These are phyloP conservation scores for Phyllosticta citribraziliensis DNA, from an alignment of 2,329 filamentous ascomycete species.

Conservation along the genomic window DNA sequence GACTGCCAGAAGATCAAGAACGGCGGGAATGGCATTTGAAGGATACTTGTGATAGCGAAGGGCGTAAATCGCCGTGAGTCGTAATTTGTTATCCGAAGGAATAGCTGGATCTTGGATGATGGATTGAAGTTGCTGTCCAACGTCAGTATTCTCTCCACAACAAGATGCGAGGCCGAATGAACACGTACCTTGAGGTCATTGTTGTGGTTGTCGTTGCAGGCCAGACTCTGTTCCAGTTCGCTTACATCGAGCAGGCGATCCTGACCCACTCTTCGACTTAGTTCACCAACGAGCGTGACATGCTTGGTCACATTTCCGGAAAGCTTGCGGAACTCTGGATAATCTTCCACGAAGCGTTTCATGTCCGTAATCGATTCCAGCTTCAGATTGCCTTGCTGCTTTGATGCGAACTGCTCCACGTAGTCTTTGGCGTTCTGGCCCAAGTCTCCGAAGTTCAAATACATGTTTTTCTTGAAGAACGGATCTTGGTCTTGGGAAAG, in stretches of 20 bases:
- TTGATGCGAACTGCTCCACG: slow-evolving; percentile 94
- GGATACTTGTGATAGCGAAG: slow-evolving; percentile 83
- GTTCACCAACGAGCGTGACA: slow-evolving; percentile 87
- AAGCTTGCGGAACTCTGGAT: slow-evolving; percentile 92
- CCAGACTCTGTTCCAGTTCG: slow-evolving; percentile 91
- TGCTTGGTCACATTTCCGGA: slow-evolving; percentile 98
- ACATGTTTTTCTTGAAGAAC: slow-evolving; percentile 99
- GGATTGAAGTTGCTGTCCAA: slow-evolving; percentile 51
- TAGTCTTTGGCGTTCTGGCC: slow-evolving; percentile 98
- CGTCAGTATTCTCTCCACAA: not conserved
- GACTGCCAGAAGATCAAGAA: slow-evolving; percentile 76
- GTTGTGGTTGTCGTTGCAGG: slow-evolving; percentile 91
- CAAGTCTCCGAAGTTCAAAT: slow-evolving; percentile 90
- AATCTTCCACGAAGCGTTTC: slow-evolving; percentile 99
- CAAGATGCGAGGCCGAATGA: not conserved
- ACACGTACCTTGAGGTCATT: slow-evolving; percentile 69
- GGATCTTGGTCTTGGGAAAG: slow-evolving; percentile 94
- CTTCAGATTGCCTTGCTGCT: slow-evolving; percentile 92
- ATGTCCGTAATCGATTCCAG: slow-evolving; percentile 97
- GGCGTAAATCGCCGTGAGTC: slow-evolving; percentile 87
- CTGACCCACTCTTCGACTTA: slow-evolving; percentile 76
- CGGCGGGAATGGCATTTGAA: slow-evolving; percentile 70
- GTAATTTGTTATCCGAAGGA: slow-evolving; percentile 72
- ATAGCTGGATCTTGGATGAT: slow-evolving; percentile 75
- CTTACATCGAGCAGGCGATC: slow-evolving; percentile 91